Base-by-base conservation (phyloP, 2,329 filamentous ascomycete genomes). In the Leptosphaerulina australis region DNA sequence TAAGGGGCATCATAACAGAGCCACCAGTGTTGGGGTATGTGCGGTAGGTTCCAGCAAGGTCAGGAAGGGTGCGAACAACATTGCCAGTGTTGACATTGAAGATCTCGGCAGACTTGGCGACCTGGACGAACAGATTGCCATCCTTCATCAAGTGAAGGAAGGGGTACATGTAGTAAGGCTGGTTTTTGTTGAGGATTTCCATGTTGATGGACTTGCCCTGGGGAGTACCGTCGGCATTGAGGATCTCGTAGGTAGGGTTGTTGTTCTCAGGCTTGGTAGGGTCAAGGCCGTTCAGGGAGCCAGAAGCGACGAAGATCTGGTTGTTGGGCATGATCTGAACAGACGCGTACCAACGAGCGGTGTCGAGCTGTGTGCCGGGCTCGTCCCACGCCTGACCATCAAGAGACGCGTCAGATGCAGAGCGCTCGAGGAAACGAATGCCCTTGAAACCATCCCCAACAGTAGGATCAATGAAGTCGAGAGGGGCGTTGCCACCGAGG, bases 121-220 rank as follows among this genome's bases (percentile, higher is more conserved):
- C 75, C 62, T 83, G 83, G 48, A 85, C 72, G 62, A 84, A 85
- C 4, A 85, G 66, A 28, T 71, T 79, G 9, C 83, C 82, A 63
- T 84, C 78, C 25, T 74, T 77, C 28, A 86, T 74, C 1, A 85
- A 73, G 60, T 85, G 82, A 22, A 86, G 69, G 66, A 85, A 85
- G 3, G 83, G 83, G 61, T 85, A 85, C 82, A 84, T 84, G 69
- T 83, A 85, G 70, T 85, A 85, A 11, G 83, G 83, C 65, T 84
- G 81, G 57, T 82, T 83, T 63, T 78, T 78, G 45, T 71, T 74
- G 18, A 86, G 71, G 28, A 85, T 81, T 4, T 80, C 77, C 74
- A 85, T 76, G 7, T 69, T 67, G 33, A 78, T 74, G 60, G 74
- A 83, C 14, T 69, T 64, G 37, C 81, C 81, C 35, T 73, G 68